Conservation (phyloP, 495 filamentous ascomycete species). For the Aspergillus avenaceus region DNA sequence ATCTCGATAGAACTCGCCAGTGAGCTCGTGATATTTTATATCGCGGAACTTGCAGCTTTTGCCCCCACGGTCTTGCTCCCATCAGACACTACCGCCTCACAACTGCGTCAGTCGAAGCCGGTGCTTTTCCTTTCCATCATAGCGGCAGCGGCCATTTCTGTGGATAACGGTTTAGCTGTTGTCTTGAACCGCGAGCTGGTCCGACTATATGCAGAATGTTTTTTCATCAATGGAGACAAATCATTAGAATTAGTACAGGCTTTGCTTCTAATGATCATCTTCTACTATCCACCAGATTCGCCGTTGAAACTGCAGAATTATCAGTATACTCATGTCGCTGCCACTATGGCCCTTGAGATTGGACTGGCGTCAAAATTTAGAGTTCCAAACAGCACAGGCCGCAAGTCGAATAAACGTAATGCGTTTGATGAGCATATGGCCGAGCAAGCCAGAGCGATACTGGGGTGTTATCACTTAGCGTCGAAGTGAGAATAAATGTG, state of each 20-base stretch:
- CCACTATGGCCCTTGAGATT: constrained; percentile 52
- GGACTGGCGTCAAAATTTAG: constrained; percentile 38
- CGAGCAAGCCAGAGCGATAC: constrained; percentile 40
- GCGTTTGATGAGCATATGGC: constrained; percentile 32
- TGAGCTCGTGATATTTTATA: constrained; percentile 40
- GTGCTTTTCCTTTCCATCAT: constrained; percentile 48
- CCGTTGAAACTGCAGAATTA: constrained; percentile 48
- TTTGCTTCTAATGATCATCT: constrained; percentile 43
- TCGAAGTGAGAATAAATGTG: constrained; percentile 30
- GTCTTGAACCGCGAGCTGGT: constrained; percentile 45
- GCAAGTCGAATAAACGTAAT: constrained; percentile 16
- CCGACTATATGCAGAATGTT: constrained; percentile 41
- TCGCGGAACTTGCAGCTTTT: constrained; percentile 36
- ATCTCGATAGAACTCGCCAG: constrained; percentile 41
- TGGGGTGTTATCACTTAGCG: constrained; percentile 45
- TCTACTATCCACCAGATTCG: constrained; percentile 46
- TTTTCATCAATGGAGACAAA: constrained; percentile 48
- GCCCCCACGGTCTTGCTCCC: constrained; percentile 42
- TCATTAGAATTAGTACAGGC: constrained; percentile 51
- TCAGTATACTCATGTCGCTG: constrained; percentile 52
- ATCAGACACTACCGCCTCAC: constrained; percentile 30
- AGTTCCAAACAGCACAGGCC: constrained; percentile 17
- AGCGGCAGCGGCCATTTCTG: constrained; percentile 40
- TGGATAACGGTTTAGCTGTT: constrained; percentile 37
- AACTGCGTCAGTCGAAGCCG: constrained; percentile 42